Evolutionary conservation across 139 green algal species (phyloP).

Genomic region (Picochlorum sp.): DNA sequence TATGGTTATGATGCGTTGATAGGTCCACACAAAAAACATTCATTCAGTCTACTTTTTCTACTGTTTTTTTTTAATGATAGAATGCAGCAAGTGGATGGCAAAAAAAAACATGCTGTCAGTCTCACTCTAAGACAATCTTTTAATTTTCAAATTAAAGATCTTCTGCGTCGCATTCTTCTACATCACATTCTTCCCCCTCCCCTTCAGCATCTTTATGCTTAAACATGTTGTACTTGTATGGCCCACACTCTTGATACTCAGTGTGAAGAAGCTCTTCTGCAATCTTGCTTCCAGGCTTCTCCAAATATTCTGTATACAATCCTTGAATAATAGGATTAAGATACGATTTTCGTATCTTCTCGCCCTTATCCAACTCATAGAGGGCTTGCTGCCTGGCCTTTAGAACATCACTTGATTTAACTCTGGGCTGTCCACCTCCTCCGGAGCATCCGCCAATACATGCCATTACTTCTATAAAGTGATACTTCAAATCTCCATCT

Average conservation of each 20-base stretch:
- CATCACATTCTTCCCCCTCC: neutral
- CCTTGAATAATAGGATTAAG: conserved; percentile 19
- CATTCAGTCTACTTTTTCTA: no score
- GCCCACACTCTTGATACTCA: conserved; percentile 17
- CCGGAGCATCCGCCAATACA: conserved; percentile 45
- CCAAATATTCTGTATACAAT: conserved; percentile 23
- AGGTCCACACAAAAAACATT: no score
- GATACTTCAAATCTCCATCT: conserved; percentile 18
- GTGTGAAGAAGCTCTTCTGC: conserved; percentile 28
- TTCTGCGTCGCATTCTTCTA: neutral
- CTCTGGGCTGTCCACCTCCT: conserved; percentile 51
- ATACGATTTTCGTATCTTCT: conserved; percentile 9
- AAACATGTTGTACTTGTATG: conserved; percentile 2
- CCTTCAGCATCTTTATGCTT: no score
- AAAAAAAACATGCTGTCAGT: no score
- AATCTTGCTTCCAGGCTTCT: conserved; percentile 5
- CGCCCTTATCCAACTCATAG: conserved; percentile 20
- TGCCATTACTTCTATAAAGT: conserved; percentile 53
- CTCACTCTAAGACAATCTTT: neutral
- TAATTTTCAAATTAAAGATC: neutral
- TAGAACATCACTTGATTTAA: conserved; percentile 39
- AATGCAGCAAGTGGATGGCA: no score
- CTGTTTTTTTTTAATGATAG: no score
- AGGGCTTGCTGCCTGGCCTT: conserved; percentile 39
- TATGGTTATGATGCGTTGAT: no score